Conservation (phyloP, 306 rosid species). For the Pyrus pyrifolia region DNA sequence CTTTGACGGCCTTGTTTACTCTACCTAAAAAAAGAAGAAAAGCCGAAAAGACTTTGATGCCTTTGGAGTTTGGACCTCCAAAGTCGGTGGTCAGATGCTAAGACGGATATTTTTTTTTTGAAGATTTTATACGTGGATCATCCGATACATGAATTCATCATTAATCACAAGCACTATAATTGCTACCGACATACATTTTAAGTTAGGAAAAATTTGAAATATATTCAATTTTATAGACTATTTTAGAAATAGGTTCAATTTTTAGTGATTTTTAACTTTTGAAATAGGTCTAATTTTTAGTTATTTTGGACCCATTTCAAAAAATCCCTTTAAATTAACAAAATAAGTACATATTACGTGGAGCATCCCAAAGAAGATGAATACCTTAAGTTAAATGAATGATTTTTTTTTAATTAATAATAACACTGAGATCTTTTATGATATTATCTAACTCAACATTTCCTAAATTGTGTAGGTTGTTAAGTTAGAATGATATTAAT, state of each 20-base stretch:
- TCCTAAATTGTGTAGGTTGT: background rate
- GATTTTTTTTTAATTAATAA: background rate
- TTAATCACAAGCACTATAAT: background rate
- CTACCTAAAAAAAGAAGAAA: background rate
- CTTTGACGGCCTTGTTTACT: background rate
- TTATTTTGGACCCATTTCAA: too few relatives aligned
- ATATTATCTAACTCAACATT: too few relatives aligned
- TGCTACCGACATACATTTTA: background rate
- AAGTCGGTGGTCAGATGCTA: slow-evolving; percentile 11
- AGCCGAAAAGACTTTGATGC: background rate
- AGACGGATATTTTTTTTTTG: background rate
- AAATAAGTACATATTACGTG: too few relatives aligned
- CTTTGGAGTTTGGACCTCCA: background rate
- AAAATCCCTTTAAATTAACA: too few relatives aligned
- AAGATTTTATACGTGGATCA: too few relatives aligned
- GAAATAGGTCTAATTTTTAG: too few relatives aligned
- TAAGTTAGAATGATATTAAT: background rate
- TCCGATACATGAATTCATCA: too few relatives aligned
- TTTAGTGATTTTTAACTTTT: too few relatives aligned
- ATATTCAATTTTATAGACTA: too few relatives aligned
- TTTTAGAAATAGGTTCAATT: too few relatives aligned
- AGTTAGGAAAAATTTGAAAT: too few relatives aligned
- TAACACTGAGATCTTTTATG: background rate
- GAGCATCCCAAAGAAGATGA: background rate
- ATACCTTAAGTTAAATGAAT: background rate